These are phyloP conservation scores for Rhododendron kiyosumense DNA, from an alignment of 148 eudicot species.

Conservation along the genomic window DNA sequence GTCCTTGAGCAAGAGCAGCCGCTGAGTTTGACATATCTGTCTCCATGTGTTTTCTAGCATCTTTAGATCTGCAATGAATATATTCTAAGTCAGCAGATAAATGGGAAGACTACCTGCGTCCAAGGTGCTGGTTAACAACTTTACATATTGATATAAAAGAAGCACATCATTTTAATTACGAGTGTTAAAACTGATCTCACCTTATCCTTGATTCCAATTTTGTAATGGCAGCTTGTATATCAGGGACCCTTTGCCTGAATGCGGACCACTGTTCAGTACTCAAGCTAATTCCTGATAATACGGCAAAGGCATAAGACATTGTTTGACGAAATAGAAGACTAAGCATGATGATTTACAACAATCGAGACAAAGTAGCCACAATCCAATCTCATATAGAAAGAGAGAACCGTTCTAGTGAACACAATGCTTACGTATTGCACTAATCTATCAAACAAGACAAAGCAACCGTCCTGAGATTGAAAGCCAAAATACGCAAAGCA, in stretches of 20 bases:
- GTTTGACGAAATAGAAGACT: neutral
- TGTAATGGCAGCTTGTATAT: conserved; percentile 54
- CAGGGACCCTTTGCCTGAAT: conserved; percentile 46
- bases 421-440: neutral
- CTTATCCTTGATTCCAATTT: conserved; percentile 45
- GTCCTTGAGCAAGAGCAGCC: conserved; percentile 14
- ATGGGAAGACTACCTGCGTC: neutral
- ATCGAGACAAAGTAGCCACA: neutral
- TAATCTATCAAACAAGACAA: neutral
- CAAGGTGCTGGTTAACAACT: neutral
- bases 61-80: conserved; percentile 29
- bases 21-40: conserved; percentile 13
- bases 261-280: conserved; percentile 45
- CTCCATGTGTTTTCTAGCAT: conserved; percentile 23
- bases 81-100: conserved; percentile 4
- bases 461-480: neutral
- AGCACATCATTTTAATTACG: neutral
- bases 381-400: neutral
- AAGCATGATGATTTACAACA: neutral
- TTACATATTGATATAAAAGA: neutral
- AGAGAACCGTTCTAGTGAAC: neutral
- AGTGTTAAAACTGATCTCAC: conserved; percentile 18
- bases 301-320: neutral
- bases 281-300: conserved; percentile 38
- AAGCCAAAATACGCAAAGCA: neutral